Conservation (phyloP, 768 basidiomycete species). For the Tricholoma sp. region DNA sequence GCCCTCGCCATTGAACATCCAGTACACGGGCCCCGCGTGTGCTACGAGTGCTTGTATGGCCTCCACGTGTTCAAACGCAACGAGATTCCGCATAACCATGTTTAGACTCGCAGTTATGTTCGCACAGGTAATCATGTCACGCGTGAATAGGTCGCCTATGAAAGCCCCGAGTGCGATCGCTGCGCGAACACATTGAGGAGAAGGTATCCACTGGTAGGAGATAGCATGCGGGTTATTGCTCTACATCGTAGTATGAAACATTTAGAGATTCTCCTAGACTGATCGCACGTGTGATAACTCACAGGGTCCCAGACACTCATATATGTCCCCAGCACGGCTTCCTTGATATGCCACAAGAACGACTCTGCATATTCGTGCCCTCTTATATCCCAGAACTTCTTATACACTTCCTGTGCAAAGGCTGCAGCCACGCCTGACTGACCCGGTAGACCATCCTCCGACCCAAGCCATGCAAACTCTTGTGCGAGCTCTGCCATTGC, state of each 20-base stretch:
- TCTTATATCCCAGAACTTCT: constrained; percentile 9
- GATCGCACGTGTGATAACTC: constrained; percentile 1
- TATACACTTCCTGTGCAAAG: constrained; percentile 8
- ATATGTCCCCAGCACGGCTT: constrained; percentile 13
- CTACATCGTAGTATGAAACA: neutral
- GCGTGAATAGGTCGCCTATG: constrained; percentile 10
- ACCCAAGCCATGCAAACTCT: constrained; percentile 12
- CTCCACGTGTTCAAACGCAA: constrained; percentile 15
- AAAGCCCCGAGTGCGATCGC: constrained; percentile 9
- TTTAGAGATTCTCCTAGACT: neutral
- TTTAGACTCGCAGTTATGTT: constrained; percentile 11
- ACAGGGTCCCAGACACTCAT: constrained; percentile 18
- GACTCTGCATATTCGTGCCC: constrained; percentile 6
- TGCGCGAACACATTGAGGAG: neutral
- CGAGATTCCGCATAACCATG: constrained; percentile 10
- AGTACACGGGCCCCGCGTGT: constrained; percentile 10
- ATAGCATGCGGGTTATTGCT: constrained; percentile 11
- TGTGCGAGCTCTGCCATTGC: constrained; percentile 14
- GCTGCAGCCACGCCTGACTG: constrained; percentile 2
- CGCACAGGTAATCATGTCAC: constrained; percentile 7
- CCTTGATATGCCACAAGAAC: constrained; percentile 15
- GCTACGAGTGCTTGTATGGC: constrained; percentile 9
- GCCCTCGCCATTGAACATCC: constrained; percentile 12
- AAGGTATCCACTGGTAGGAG: constrained; percentile 7
- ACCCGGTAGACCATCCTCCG: constrained; percentile 7